Evolutionary conservation across 305 asterid genomes (phyloP).

Genomic region (Fraxinus nigra): DNA sequence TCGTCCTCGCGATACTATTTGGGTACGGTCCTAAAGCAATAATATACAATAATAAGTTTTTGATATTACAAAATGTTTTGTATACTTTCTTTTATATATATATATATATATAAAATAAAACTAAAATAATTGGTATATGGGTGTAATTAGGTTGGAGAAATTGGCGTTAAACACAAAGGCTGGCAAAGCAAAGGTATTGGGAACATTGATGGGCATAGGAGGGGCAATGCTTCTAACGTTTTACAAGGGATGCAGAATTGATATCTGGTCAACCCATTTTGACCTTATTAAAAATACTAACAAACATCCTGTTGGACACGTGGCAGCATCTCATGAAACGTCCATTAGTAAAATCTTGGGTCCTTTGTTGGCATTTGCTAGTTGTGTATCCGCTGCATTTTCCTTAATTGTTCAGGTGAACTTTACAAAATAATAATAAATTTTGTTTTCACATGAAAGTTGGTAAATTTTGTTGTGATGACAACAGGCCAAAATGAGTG

Average conservation of each 20-base stretch:
- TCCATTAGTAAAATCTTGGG: slow-evolving; percentile 25
- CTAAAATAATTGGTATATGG: neutral
- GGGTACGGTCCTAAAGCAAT: slow-evolving; percentile 24
- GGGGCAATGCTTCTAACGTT: slow-evolving; percentile 61
- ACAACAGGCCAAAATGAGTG: slow-evolving; percentile 36
- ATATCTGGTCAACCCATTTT: slow-evolving; percentile 43
- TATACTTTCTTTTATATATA: too few relatives aligned
- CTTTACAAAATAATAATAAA: neutral
- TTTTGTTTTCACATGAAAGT: neutral
- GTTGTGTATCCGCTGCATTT: slow-evolving; percentile 26
- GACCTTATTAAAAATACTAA: slow-evolving; percentile 25
- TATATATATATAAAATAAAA: neutral
- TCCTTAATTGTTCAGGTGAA: slow-evolving; percentile 43
- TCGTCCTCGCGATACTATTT: slow-evolving; percentile 36
- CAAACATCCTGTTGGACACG: slow-evolving; percentile 28
- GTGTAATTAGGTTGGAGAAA: slow-evolving; percentile 38
- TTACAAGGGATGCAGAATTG: slow-evolving; percentile 36
- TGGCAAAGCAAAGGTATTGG: slow-evolving; percentile 47
- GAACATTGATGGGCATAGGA: slow-evolving; percentile 45
- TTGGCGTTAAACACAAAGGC: slow-evolving; percentile 33
- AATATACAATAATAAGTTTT: too few relatives aligned
- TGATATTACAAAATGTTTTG: too few relatives aligned
- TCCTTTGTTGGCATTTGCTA: slow-evolving; percentile 31
- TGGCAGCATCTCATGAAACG: slow-evolving; percentile 28
- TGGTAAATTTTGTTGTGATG: neutral